Evolutionary conservation across 164 flowering plant species (phyloP).

Genomic region (Euptelea pleiosperma): DNA sequence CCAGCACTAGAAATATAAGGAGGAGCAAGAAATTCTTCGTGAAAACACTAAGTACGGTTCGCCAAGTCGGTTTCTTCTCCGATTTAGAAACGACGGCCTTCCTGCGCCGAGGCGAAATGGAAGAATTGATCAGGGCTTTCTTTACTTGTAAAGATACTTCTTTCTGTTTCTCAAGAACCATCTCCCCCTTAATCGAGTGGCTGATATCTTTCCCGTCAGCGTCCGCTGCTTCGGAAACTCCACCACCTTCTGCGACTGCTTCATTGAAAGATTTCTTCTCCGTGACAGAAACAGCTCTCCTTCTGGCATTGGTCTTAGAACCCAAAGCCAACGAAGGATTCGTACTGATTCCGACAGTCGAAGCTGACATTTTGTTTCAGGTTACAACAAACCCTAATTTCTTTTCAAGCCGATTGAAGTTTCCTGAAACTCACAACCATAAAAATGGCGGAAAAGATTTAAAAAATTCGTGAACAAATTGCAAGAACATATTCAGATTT

Average conservation of each 20-base stretch:
- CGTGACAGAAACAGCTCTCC: slow-evolving; percentile 5
- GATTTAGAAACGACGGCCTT: slow-evolving; percentile 26
- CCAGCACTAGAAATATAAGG: slow-evolving; percentile 39
- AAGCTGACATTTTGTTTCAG: too few relatives aligned
- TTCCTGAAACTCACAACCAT: too few relatives aligned
- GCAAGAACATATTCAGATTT: too few relatives aligned
- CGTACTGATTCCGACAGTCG: slow-evolving; percentile 60
- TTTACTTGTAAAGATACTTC: slow-evolving; percentile 19
- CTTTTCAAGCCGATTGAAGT: too few relatives aligned
- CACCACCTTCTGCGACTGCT: slow-evolving; percentile 11
- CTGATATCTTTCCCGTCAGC: slow-evolving; percentile 37
- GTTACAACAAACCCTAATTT: too few relatives aligned
- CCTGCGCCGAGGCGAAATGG: slow-evolving; percentile 39
- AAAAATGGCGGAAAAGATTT: too few relatives aligned
- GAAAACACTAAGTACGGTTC: slow-evolving; percentile 50
- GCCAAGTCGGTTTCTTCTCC: slow-evolving; percentile 51
- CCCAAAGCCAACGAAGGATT: slow-evolving; percentile 36
- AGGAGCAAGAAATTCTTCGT: slow-evolving; percentile 53
- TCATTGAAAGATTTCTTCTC: slow-evolving; percentile 19
- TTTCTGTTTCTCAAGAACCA: slow-evolving; percentile 35
- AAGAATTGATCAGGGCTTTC: slow-evolving; percentile 22
- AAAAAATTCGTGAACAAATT: too few relatives aligned
- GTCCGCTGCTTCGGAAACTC: slow-evolving; percentile 10
- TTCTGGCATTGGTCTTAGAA: slow-evolving; percentile 11
- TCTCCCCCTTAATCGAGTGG: slow-evolving; percentile 41